Conservation (phyloP, 2,329 filamentous ascomycete species). For the Ophiostoma perfectum region DNA sequence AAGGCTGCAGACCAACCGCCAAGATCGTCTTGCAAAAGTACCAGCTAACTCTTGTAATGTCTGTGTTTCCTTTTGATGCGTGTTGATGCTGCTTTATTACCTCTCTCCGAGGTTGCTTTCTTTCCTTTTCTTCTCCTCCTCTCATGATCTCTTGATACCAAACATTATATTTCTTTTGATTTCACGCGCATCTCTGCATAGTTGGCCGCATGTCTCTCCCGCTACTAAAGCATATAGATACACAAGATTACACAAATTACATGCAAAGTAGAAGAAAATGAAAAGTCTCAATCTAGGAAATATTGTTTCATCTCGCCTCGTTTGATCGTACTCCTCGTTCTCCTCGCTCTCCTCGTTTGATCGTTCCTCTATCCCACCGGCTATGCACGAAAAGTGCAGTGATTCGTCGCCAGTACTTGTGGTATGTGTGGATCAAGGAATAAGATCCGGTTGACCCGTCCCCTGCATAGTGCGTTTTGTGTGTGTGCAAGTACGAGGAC, state of each 20-base stretch:
- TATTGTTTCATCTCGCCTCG: background rate
- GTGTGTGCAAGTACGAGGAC: too few species aligned
- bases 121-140: background rate
- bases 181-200: too few species aligned
- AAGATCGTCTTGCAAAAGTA: conserved; percentile 2
- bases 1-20: background rate
- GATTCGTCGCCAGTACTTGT: conserved; percentile 5
- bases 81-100: too few species aligned
- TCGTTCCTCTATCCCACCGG: background rate
- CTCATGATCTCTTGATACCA: background rate
- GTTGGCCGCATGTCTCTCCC: background rate
- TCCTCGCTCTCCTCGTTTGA: too few species aligned
- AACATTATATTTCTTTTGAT: too few species aligned
- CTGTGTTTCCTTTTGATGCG: background rate
- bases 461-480: conserved; percentile 4
- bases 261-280: background rate
- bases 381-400: background rate
- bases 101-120: background rate
- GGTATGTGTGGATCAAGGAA: conserved; percentile 1
- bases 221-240: background rate
- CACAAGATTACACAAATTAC: background rate
- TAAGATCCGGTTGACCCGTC: conserved; percentile 3
- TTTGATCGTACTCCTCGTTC: too few species aligned
- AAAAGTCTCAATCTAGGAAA: background rate
- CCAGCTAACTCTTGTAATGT: background rate